Evolutionary conservation across 1,284 basidiomycete genomes (phyloP), one percentile per base, ranked within the genome.

Genomic region (Wallemia ichthyophaga): DNA sequence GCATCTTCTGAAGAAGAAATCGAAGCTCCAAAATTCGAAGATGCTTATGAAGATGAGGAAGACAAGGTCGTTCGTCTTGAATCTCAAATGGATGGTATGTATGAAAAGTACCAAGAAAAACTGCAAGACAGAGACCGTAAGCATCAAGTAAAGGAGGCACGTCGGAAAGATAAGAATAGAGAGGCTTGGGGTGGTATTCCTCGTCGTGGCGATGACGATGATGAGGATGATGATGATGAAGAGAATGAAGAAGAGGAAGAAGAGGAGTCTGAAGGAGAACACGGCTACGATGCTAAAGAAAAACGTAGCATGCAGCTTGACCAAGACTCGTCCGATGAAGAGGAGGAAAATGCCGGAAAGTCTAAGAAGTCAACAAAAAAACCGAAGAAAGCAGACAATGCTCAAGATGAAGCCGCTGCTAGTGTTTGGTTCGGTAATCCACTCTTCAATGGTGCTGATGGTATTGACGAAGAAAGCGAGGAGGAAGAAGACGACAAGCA

Each of bases 341-440:
- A 66, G 33, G 58, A 69, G 66, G 66, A 67, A 54, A 68, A 69
- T 56, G 69, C 69, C 57, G 71, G 71, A 2, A 25, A 3, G 2
- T 27, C 33, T 9, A 53, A 27, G 55, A 56, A 56, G 25, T 24
- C 9, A 2, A 26, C 25, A 21, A 58, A 60, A 26, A 59, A 15
- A 7, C 58, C 55, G 27, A 59, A 60, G 54, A 70, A 19, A 64
- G 71, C 11, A 68, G 67, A 53, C 53, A 66, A 62, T 61, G 53
- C 62, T 27, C 67, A 69, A 60, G 59, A 67, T 59, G 67, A 67
- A 2, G 67, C 70, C 58, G 73, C 74, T 56, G 76, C 77, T 17
- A 74, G 74, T 62, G 70, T 96, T 23, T 99, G 94, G 94, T 99
- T 98, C 70, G 84, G 87, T 66, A 94, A 96, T 69, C 82, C 84